Conservation (phyloP, 2,329 filamentous ascomycete species). For the Penicillium sp. region DNA sequence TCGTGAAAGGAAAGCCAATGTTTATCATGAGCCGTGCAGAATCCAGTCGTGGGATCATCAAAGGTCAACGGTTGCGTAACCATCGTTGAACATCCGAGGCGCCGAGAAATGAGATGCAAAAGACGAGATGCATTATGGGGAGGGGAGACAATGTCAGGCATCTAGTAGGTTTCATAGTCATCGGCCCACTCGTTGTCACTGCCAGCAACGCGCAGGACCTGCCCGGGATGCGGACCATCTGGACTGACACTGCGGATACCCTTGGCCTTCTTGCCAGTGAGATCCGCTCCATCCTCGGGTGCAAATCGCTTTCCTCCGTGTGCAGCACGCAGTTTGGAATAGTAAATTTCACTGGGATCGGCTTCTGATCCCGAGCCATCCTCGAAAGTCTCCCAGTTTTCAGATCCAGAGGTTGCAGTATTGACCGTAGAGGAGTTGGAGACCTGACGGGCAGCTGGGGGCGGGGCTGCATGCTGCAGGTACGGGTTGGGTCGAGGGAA, state of each 20-base stretch:
- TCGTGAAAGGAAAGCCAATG: constrained; percentile 18
- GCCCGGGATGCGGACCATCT: constrained; percentile 42
- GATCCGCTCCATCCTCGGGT: constrained; percentile 37
- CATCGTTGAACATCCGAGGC: constrained; percentile 20
- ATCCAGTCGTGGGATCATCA: constrained; percentile 32
- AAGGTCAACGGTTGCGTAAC: constrained; percentile 19
- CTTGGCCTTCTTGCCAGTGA: constrained; percentile 44
- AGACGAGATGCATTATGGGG: not conserved
- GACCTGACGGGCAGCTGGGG: constrained; percentile 60
- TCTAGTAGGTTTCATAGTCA: constrained; percentile 46
- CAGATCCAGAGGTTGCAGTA: constrained; percentile 75
- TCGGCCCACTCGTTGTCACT: constrained; percentile 56
- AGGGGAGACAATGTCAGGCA: not conserved
- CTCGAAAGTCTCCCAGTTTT: constrained; percentile 98
- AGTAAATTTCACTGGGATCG: constrained; percentile 75
- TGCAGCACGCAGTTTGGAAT: constrained; percentile 70
- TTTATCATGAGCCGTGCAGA: constrained; percentile 22
- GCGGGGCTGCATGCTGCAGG: constrained; percentile 36
- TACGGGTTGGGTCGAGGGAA: constrained; percentile 39
- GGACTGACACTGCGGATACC: constrained; percentile 49
- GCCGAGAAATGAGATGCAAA: constrained; percentile 8
- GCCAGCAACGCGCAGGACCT: constrained; percentile 47
- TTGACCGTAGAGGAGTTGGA: constrained; percentile 65
- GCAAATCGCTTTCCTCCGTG: constrained; percentile 61
- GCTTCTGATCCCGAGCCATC: constrained; percentile 72